Evolutionary conservation across 192 early-diverging fungal species (phyloP), one percentile per base, ranked within the genome.

Genomic region (Mortierella alpina): DNA sequence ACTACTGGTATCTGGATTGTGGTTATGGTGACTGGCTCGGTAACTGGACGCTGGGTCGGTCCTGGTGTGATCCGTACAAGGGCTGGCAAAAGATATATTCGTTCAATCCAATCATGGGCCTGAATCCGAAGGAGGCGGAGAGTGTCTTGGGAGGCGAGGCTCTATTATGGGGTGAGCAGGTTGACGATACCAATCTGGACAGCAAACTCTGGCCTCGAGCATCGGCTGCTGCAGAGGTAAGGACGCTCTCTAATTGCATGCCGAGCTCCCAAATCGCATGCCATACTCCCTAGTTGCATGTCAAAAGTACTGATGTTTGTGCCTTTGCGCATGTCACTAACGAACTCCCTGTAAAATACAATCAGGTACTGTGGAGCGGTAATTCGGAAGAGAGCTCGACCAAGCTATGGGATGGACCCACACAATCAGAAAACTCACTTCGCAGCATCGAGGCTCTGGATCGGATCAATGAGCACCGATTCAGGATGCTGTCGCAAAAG

Each of bases 1-100:
- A 89, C 48, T 89, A 88, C 58, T 92, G 90, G 89, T 95, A 93
- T 60, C 78, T 95, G 72, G 94, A 95, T 83, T 95, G 93, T 74
- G 92, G 93, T 7, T 90, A 90, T 66, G 93, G 94, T 7, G 84
- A 84, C 47, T 95, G 93, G 94, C 72, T 66, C 46, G 87, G 84
- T 5, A 79, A 82, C 67, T 76, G 73, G 76, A 66, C 65, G 0
- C 18, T 79, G 51, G 84, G 84, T 13, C 50, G 46, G 14, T 82
- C 79, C 41, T 82, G 79, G 80, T 91, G 90, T 83, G 92, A 90
- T 46, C 91, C 92, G 9, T 93, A 86, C 82, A 92, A 92, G 84
- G 73, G 86, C 14, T 94, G 93, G 94, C 90, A 92, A 83, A 85
- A 85, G 65, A 85, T 92, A 6, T 93, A 95, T 70, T 87, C 87